Percentiles rank a stretch among this genome's conserved stretches.
These are phyloP conservation scores for Ustilago cynodontis DNA, from an alignment of 1,284 basidiomycete species.

Conservation along the genomic window DNA sequence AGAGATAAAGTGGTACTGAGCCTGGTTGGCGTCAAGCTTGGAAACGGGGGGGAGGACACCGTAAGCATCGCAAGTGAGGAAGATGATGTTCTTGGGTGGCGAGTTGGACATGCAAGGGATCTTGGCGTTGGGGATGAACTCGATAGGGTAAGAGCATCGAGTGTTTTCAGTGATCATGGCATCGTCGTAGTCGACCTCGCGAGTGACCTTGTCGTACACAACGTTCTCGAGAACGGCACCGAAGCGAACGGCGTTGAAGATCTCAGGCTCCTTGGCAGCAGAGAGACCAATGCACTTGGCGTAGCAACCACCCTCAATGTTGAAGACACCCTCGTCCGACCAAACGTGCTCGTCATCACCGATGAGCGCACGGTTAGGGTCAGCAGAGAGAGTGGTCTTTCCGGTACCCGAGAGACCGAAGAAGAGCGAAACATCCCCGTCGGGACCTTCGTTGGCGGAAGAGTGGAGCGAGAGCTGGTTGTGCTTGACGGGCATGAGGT, in stretches of 20 bases:
- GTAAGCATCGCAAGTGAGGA: constrained; percentile 98
- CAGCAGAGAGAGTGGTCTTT: constrained; percentile 77
- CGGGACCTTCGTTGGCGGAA: constrained; percentile 95
- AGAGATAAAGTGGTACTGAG: constrained; percentile 79
- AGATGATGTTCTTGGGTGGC: constrained; percentile 85
- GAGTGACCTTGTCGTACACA: constrained; percentile 90
- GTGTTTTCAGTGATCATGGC: constrained; percentile 98
- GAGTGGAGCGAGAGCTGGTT: constrained; percentile 98
- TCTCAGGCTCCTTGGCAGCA: constrained; percentile 96
- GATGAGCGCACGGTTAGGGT: constrained; percentile 65
- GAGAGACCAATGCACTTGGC: constrained; percentile 98
- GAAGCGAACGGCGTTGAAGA: constrained; percentile 93
- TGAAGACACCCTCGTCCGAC: constrained; percentile 85
- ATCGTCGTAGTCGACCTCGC: constrained; percentile 94
- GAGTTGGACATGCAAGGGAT: constrained; percentile 71
- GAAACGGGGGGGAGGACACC: constrained; percentile 97
- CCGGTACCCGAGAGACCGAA: constrained; percentile 98
- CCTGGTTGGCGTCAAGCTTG: constrained; percentile 91
- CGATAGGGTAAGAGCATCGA: constrained; percentile 77
- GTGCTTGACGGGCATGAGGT: constrained; percentile 98
- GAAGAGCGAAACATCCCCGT: constrained; percentile 96
- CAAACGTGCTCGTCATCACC: constrained; percentile 70
- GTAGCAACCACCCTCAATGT: constrained; percentile 99
- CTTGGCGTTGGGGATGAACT: constrained; percentile 91
- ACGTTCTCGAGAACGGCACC: constrained; percentile 99